These are phyloP conservation scores for Verticillium nonalfalfae DNA, from an alignment of 2,329 filamentous ascomycete genomes.

Conservation along the genomic window DNA sequence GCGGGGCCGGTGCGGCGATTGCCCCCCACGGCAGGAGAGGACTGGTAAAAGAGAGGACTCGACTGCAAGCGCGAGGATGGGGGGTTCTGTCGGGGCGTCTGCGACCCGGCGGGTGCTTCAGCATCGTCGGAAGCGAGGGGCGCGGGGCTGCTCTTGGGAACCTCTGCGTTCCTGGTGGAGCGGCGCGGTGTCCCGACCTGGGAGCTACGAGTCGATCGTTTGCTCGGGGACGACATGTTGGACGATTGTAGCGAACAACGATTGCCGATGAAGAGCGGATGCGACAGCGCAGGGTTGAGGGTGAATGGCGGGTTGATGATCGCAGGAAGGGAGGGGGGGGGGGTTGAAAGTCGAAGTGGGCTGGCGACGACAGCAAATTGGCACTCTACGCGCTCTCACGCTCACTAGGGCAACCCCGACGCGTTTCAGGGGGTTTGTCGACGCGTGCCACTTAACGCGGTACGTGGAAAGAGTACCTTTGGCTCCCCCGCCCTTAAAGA, in stretches of 20 bases:
- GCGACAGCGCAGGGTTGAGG: neutral
- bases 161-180: constrained; percentile 17
- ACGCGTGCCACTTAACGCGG: constrained; percentile 10
- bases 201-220: constrained; percentile 43
- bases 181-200: constrained; percentile 39
- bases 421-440: constrained; percentile 1
- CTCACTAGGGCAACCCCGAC: neutral
- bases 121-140: constrained; percentile 6
- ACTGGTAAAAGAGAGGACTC: constrained; percentile 75
- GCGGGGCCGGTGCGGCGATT: constrained; percentile 22
- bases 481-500: too few relatives aligned
- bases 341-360: constrained; percentile 5
- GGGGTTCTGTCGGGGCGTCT: constrained; percentile 36
- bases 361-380: constrained; percentile 7
- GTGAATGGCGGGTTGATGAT: neutral
- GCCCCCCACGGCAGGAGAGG: constrained; percentile 27
- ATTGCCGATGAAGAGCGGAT: neutral
- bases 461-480: neutral
- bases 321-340: neutral
- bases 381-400: constrained; percentile 3
- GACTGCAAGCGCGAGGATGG: constrained; percentile 54
- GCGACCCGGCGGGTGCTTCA: constrained; percentile 19
- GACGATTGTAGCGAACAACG: neutral
- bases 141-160: constrained; percentile 40
- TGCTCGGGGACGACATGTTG: constrained; percentile 38